A percentile compares a stretch with the other conserved stretches of the same genome.
phyloP scores from a whole-genome alignment of 176 grass and related monocot genomes.

The Oropetium thomaeum region DNA sequence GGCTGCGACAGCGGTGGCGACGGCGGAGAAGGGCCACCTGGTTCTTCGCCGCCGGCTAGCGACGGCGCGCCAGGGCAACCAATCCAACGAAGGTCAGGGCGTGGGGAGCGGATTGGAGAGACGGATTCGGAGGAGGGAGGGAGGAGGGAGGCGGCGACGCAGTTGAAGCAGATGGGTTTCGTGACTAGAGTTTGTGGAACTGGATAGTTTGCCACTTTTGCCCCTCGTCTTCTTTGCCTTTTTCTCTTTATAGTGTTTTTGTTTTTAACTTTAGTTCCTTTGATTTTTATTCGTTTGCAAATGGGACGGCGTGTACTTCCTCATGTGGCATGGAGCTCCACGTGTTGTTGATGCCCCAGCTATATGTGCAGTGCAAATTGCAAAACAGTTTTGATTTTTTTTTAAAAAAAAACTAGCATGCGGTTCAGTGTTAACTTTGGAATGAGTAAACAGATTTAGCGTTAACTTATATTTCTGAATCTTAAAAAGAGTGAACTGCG shows the following conservation, averaged over 20 bases:
- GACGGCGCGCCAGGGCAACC: not conserved
- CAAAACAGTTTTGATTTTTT: not conserved
- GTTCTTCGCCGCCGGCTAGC: not conserved
- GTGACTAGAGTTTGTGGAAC: slow-evolving; percentile 2
- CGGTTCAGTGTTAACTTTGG: too few species aligned
- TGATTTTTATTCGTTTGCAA: slow-evolving; percentile 1
- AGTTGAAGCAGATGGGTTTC: slow-evolving; percentile 13
- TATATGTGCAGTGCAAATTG: too few species aligned
- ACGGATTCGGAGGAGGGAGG: not conserved
- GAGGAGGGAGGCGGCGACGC: not conserved
- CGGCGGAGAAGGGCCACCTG: not conserved
- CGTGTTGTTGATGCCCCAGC: too few species aligned
- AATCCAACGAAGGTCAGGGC: not conserved
- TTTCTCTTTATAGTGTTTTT: not conserved
- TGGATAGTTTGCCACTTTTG: slow-evolving; percentile 1
- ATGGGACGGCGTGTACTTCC: not conserved
- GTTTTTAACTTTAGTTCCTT: not conserved
- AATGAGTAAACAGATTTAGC: too few species aligned
- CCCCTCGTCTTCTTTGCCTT: not conserved
- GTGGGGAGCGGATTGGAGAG: not conserved
- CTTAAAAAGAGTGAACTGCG: too few species aligned
- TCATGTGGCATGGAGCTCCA: too few species aligned
- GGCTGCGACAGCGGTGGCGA: not conserved
- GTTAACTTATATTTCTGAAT: too few species aligned
- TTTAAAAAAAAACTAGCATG: too few species aligned